phyloP scores from a whole-genome alignment of 495 filamentous ascomycete species.

The Aspergillus coremiiformis region DNA sequence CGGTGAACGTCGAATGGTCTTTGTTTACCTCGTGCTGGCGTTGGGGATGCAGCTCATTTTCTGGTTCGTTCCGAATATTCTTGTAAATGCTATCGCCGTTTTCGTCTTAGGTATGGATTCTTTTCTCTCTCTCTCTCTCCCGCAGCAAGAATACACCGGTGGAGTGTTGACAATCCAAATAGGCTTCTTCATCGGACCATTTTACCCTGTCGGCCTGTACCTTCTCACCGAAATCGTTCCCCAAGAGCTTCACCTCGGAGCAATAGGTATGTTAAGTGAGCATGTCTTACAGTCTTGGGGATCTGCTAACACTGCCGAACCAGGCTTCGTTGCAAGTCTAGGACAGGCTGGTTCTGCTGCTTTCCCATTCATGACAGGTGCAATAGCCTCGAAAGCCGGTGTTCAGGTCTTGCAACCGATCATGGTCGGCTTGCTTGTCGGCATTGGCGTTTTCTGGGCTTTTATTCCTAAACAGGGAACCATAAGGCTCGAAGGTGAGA shows the following conservation, averaged over 20 bases:
- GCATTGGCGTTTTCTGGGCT: constrained; percentile 37
- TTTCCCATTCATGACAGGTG: constrained; percentile 45
- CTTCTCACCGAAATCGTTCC: constrained; percentile 30
- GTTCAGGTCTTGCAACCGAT: constrained; percentile 46
- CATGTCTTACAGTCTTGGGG: neutral
- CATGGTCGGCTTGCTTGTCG: constrained; percentile 38
- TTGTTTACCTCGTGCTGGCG: constrained; percentile 36
- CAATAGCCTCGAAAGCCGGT: constrained; percentile 38
- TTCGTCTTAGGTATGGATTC: constrained; percentile 48
- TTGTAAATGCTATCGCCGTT: constrained; percentile 56
- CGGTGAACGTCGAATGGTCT: constrained; percentile 44
- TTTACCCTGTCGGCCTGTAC: constrained; percentile 35
- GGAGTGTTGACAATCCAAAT: constrained; percentile 1
- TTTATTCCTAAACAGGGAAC: constrained; percentile 29
- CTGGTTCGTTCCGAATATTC: constrained; percentile 45
- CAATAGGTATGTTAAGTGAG: constrained; percentile 14
- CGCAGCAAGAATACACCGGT: neutral
- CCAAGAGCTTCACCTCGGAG: constrained; percentile 31
- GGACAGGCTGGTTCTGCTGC: constrained; percentile 43
- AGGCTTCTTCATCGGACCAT: constrained; percentile 27
- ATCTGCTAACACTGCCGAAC: neutral
- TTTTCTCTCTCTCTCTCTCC: neutral
- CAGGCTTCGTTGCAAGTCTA: constrained; percentile 40
- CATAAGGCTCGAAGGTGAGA: constrained; percentile 1
- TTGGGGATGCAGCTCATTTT: constrained; percentile 45